Evolutionary conservation across 805 yeast genomes (phyloP), one percentile per base, ranked within the genome.

Genomic region (Saturnispora halmiae): DNA sequence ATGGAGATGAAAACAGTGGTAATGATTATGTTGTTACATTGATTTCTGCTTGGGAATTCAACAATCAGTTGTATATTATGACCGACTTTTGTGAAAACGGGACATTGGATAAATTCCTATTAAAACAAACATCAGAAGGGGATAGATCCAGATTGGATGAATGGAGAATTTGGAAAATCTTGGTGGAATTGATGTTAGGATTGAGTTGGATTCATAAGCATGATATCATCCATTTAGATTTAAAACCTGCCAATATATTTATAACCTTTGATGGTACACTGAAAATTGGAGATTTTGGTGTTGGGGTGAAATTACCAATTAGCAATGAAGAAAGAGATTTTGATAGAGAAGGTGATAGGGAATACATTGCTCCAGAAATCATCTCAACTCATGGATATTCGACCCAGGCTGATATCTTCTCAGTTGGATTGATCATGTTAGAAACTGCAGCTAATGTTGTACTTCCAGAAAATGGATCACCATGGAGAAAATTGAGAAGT

Each of bases 331-430:
- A 74, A 36, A 70, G 69, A 32, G 76, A 65, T 48, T 79, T 85
- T 52, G 98, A 92, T 61, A 74, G 95, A 50, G 98, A 92, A 63
- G 98, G 98, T 21, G 98, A 92, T 61, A 70, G 97, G 40, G 95
- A 90, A 58, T 92, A 92, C 61, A 92, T 92, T 61, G 97, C 98
- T 0, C 98, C 98, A 1, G 98, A 92, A 59, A 79, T 92, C 19
- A 79, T 92, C 41, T 76, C 87, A 26, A 76, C 73, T 34, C 87
- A 85, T 56, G 72, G 74, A 33, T 92, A 92, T 56, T 87, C 86
- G 31, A 84, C 82, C 50, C 87, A 90, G 40, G 97, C 97, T 1
- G 98, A 92, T 58, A 79, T 92, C 4, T 92, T 92, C 58, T 82
- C 95, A n/a, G 72, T 88, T 37, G 98, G 98, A 1, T 67, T 92